Evolutionary conservation across 352 stramenopile genomes (phyloP), one percentile per base, ranked within the genome.

Genomic region (Saprolegnia diclina): DNA sequence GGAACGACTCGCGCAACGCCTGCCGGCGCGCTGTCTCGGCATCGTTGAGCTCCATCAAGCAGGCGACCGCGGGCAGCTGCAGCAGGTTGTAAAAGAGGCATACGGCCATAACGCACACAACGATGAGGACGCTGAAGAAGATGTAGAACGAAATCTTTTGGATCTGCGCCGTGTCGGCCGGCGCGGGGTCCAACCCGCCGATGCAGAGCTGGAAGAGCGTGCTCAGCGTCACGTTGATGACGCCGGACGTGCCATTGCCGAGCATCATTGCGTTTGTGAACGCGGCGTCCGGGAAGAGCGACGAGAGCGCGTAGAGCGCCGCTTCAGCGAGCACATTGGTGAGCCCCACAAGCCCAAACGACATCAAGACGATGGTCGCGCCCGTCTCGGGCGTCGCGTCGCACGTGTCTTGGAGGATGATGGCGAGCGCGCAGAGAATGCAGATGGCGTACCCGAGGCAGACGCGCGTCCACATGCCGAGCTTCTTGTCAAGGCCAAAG

Each of bases 231-330:
- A 87, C 80, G 74, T 86, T 87, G 54, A 86, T 26, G 21, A 87
- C 75, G 24, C 76, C 80, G 0, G 76, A 79, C 6, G 26, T 71
- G 19, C 74, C 76, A 57, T 87, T 87, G 37, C 78, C 81, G 35
- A 89, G 80, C 67, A 87, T 79, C 35, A 88, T 76, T 4, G 77
- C 78, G 56, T 85, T 82, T 3, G 77, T 85, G 70, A 83, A 88
- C 61, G 83, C 81, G 63, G 78, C 69, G 29, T 80, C 69, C 1
- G 79, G 79, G 68, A 89, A 89, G 2, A 89, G 71, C 4, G 79
- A 77, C 0, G 80, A 78, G 22, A 88, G 69, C n/a, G 73, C 76
- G 73, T 90, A 88, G 71, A 79, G 88, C 29, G 72, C 80, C 6
- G 79, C 71, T 42, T 90, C 77, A 14, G 80, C 68, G 14, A 88